These are phyloP conservation scores for Komagataella pastoris DNA, from an alignment of 805 yeast genomes.

Conservation along the genomic window DNA sequence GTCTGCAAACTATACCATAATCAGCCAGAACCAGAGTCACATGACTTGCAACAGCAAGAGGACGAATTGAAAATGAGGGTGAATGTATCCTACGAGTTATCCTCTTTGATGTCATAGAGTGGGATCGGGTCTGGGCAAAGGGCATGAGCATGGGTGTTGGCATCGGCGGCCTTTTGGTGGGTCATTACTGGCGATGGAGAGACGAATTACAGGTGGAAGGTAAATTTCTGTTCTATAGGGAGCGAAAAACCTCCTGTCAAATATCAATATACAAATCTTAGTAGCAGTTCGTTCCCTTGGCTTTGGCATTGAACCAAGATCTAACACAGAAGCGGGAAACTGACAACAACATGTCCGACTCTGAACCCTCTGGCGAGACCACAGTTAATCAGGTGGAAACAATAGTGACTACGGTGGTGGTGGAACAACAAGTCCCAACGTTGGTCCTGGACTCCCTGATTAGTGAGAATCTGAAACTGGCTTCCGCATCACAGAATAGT, in stretches of 20 bases:
- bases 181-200: not conserved
- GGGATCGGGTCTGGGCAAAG: not conserved
- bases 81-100: not conserved
- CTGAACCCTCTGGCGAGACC: not conserved
- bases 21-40: not conserved
- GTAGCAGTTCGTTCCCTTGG: not conserved
- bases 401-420: not conserved
- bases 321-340: not conserved
- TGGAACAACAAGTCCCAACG: not conserved
- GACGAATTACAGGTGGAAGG: not conserved
- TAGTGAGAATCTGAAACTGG: not conserved
- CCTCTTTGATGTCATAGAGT: not conserved
- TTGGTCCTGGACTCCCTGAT: not conserved
- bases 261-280: not conserved
- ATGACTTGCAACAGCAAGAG: not conserved
- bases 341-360: not conserved
- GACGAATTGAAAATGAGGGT: not conserved
- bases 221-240: not conserved
- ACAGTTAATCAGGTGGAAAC: conserved; percentile 4
- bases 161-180: not conserved
- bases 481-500: not conserved
- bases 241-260: not conserved
- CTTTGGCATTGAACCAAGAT: not conserved
- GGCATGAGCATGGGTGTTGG: not conserved
- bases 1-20: conserved; percentile 22